Percentiles rank a stretch among this genome's conserved stretches.
Evolutionary conservation across 192 early-diverging fungal species (phyloP).

Genomic region (Spizellomyces punctatus): DNA sequence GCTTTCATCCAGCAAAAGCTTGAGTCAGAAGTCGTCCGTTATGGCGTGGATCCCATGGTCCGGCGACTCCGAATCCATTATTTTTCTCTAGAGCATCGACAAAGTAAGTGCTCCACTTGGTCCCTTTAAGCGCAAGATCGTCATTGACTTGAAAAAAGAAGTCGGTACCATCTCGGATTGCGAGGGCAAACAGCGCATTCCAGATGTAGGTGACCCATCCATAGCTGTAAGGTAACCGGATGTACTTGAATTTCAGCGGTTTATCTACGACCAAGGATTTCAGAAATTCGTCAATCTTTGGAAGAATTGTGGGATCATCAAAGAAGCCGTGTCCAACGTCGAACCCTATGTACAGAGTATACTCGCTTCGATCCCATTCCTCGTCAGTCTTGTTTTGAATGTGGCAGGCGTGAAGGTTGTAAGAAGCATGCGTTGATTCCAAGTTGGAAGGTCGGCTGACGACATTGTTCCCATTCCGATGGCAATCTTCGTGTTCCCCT

Average conservation of each 20-base stretch:
- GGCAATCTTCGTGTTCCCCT: too few relatives aligned
- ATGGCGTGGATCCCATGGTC: background rate
- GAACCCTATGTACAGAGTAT: background rate
- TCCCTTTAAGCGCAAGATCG: background rate
- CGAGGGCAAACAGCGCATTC: background rate
- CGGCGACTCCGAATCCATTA: background rate
- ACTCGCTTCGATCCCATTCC: too few relatives aligned
- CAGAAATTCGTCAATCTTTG: background rate
- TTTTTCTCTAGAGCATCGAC: background rate
- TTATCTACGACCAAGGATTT: background rate
- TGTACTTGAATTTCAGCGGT: background rate
- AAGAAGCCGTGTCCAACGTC: background rate
- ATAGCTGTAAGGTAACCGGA: background rate
- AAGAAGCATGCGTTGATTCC: too few relatives aligned
- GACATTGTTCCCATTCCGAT: too few relatives aligned
- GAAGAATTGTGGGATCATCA: background rate
- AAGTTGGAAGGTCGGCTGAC: too few relatives aligned
- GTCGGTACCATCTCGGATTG: background rate
- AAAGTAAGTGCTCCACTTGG: background rate
- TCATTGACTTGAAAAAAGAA: conserved; percentile 3
- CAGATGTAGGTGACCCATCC: background rate
- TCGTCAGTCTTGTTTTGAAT: too few relatives aligned
- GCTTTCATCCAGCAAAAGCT: too few relatives aligned
- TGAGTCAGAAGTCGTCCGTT: too few relatives aligned
- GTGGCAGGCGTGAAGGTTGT: too few relatives aligned